These are phyloP conservation scores for Talaromyces sp. DNA, from an alignment of 2,329 filamentous ascomycete genomes.

Conservation along the genomic window DNA sequence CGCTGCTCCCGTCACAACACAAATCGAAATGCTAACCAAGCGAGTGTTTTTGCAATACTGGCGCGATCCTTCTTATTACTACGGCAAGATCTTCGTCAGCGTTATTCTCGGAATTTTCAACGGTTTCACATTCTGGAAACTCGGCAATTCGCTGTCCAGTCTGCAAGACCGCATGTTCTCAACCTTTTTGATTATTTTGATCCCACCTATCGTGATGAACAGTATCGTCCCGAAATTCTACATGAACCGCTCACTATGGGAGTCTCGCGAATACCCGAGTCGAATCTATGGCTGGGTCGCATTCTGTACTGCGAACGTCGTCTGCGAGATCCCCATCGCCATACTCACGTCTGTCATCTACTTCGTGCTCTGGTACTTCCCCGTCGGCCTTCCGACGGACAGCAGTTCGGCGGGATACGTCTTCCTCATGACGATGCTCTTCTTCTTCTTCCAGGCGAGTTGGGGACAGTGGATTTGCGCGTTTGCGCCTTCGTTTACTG, in stretches of 20 bases:
- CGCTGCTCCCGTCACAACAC: slow-evolving; percentile 62
- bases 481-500: slow-evolving; percentile 74
- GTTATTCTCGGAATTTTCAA: slow-evolving; percentile 75
- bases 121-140: slow-evolving; percentile 73
- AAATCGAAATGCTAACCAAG: slow-evolving; percentile 66
- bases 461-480: slow-evolving; percentile 87
- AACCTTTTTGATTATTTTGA: slow-evolving; percentile 62
- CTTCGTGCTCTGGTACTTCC: slow-evolving; percentile 75
- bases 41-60: slow-evolving; percentile 72
- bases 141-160: slow-evolving; percentile 63
- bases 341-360: slow-evolving; percentile 66
- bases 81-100: slow-evolving; percentile 71
- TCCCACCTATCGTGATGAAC: slow-evolving; percentile 72
- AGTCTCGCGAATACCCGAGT: slow-evolving; percentile 69
- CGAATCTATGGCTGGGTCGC: slow-evolving; percentile 77
- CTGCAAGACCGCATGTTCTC: slow-evolving; percentile 80
- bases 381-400: slow-evolving; percentile 67
- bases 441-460: slow-evolving; percentile 70
- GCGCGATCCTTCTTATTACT: slow-evolving; percentile 73
- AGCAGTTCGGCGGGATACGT: slow-evolving; percentile 68
- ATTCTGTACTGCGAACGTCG: slow-evolving; percentile 70
- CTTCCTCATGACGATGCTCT: slow-evolving; percentile 75
- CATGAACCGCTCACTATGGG: slow-evolving; percentile 69
- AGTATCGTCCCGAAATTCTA: slow-evolving; percentile 76
- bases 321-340: slow-evolving; percentile 70